Conservation (phyloP, 768 basidiomycete species). For the Obba rivulosa region DNA sequence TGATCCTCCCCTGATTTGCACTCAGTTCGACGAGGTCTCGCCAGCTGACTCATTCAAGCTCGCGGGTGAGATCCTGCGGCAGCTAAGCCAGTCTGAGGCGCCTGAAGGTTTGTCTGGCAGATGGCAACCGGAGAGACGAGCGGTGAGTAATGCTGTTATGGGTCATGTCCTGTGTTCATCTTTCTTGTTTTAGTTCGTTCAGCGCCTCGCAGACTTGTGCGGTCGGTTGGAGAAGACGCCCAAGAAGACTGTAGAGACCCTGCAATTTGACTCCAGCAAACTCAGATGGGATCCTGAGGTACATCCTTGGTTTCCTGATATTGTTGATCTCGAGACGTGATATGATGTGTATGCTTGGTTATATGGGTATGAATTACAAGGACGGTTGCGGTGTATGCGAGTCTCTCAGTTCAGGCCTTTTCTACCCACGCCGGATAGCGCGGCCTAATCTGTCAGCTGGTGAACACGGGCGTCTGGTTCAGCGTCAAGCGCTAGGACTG, state of each 20-base stretch:
- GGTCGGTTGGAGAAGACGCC: conserved; percentile 11
- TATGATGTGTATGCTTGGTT: background rate
- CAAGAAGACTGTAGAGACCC: conserved; percentile 7
- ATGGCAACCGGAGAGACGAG: conserved; percentile 10
- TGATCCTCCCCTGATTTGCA: background rate
- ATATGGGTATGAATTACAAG: too few relatives aligned
- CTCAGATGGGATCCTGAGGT: conserved; percentile 17
- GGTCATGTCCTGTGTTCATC: background rate
- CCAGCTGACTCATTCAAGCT: conserved; percentile 37
- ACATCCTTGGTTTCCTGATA: conserved; percentile 24
- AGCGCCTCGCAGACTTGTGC: conserved; percentile 13
- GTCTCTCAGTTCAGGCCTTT: too few relatives aligned
- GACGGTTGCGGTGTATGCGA: too few relatives aligned
- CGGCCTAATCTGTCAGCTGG: too few relatives aligned
- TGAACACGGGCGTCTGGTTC: too few relatives aligned
- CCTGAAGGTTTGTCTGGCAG: conserved; percentile 2
- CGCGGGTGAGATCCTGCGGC: conserved; percentile 37
- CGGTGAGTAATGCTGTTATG: conserved; percentile 17
- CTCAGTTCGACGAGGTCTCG: conserved; percentile 34
- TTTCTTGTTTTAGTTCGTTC: conserved; percentile 34
- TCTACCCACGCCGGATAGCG: too few relatives aligned
- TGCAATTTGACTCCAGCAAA: conserved; percentile 8
- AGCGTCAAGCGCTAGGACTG: too few relatives aligned
- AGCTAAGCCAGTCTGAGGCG: background rate
- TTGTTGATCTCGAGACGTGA: background rate